A percentile compares a stretch with the other conserved stretches of the same genome.
Conservation (phyloP, 2,329 filamentous ascomycete genomes). For the Beauveria sp. region DNA sequence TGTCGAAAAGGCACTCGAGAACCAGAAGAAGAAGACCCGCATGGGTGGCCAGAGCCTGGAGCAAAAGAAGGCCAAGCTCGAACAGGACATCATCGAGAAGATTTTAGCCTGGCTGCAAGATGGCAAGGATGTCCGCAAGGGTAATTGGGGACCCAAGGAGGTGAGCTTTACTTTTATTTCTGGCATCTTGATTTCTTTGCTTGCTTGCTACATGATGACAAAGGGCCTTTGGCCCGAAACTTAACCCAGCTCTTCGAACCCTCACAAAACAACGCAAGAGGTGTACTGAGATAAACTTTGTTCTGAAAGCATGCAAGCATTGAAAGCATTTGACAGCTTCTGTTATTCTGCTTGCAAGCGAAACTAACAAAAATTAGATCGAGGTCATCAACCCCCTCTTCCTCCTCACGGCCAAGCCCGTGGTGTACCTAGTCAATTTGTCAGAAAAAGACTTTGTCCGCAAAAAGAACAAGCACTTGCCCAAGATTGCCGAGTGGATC, state of each 20-base stretch:
- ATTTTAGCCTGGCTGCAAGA: slow-evolving; percentile 74
- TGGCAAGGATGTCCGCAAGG: slow-evolving; percentile 90
- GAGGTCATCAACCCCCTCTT: slow-evolving; percentile 96
- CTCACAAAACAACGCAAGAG: slow-evolving; percentile 68
- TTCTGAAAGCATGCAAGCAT: slow-evolving; percentile 48
- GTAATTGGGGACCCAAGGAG: slow-evolving; percentile 87
- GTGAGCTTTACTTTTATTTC: slow-evolving; percentile 48
- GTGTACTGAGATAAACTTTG: slow-evolving; percentile 78
- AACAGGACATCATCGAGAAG: slow-evolving; percentile 89
- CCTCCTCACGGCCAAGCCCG: slow-evolving; percentile 91
- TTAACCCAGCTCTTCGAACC: slow-evolving; percentile 99
- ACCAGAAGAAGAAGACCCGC: slow-evolving; percentile 86
- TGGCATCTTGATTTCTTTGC: slow-evolving; percentile 12
- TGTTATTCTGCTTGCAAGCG: background rate
- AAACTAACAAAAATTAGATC: slow-evolving; percentile 50
- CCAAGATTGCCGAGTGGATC: slow-evolving; percentile 91
- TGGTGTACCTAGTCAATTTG: slow-evolving; percentile 94
- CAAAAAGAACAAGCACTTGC: slow-evolving; percentile 99
- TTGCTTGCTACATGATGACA: slow-evolving; percentile 70
- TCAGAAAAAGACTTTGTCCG: slow-evolving; percentile 95
- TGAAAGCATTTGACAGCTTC: slow-evolving; percentile 6
- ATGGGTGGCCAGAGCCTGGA: slow-evolving; percentile 92
- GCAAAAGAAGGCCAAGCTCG: slow-evolving; percentile 95
- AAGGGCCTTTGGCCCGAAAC: slow-evolving; percentile 90
- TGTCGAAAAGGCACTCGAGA: slow-evolving; percentile 88